Evolutionary conservation across 1,139 yeast genomes (phyloP).

Genomic region (Zygosaccharomyces pseudobailii): DNA sequence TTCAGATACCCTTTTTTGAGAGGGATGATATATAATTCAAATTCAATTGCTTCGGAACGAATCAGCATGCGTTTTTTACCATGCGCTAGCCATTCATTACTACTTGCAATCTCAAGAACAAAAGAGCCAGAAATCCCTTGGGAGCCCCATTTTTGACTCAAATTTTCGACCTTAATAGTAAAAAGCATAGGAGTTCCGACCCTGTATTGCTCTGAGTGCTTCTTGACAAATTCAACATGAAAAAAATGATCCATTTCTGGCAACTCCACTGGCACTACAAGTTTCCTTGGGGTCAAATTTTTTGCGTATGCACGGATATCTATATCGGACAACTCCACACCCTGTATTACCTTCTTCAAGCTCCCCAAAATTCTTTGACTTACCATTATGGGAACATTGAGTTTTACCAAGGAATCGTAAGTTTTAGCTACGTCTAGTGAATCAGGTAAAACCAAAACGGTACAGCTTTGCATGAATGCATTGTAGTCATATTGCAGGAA

Average conservation of each 20-base stretch:
- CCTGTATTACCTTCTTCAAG: slow-evolving; percentile 13
- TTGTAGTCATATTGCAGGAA: slow-evolving; percentile 23
- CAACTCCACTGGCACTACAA: slow-evolving; percentile 28
- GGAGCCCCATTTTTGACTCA: slow-evolving; percentile 21
- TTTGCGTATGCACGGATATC: slow-evolving; percentile 20
- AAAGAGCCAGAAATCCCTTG: slow-evolving; percentile 6
- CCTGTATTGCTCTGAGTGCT: background rate
- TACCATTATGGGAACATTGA: slow-evolving; percentile 14
- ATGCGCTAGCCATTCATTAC: slow-evolving; percentile 33
- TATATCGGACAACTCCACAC: slow-evolving; percentile 19
- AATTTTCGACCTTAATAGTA: slow-evolving; percentile 16
- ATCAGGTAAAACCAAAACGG: slow-evolving; percentile 10
- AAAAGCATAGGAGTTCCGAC: slow-evolving; percentile 24
- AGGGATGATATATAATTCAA: slow-evolving; percentile 59
- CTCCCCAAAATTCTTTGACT: slow-evolving; percentile 16
- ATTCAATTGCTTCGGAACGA: slow-evolving; percentile 14
- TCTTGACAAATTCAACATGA: slow-evolving; percentile 16
- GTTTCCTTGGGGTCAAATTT: slow-evolving; percentile 15
- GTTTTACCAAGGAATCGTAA: slow-evolving; percentile 5
- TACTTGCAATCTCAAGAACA: slow-evolving; percentile 23
- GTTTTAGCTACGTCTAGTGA: slow-evolving; percentile 8
- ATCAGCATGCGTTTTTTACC: slow-evolving; percentile 28
- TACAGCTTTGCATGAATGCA: slow-evolving; percentile 12
- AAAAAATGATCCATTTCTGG: slow-evolving; percentile 26
- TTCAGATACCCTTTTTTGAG: slow-evolving; percentile 66